phyloP scores from a whole-genome alignment of 106 monocot genomes.

The Dendrobium nobile region DNA sequence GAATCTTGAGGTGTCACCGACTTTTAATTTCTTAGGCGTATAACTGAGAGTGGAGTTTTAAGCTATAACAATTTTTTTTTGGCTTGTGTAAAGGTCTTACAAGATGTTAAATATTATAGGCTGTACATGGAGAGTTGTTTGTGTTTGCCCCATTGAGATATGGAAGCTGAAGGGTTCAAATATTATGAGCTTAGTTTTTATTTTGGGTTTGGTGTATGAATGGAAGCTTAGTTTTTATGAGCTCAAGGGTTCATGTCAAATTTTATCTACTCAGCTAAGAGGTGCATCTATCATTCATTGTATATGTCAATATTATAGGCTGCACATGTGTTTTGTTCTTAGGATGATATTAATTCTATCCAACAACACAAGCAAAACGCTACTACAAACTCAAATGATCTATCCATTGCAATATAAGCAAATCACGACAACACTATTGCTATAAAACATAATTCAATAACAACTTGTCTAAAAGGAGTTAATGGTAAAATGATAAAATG shows the following conservation, averaged over 20 bases:
- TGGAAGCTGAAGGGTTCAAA: too few relatives aligned
- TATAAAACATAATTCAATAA: neutral
- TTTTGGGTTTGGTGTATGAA: too few relatives aligned
- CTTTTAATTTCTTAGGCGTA: neutral
- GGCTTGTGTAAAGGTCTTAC: neutral
- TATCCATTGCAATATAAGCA: neutral
- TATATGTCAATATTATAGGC: too few relatives aligned
- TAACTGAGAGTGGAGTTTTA: neutral
- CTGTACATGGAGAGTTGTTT: too few relatives aligned
- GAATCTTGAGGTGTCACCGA: neutral
- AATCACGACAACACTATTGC: neutral
- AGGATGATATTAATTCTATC: slow-evolving; percentile 6
- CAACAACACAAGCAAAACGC: neutral
- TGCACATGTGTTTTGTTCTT: neutral
- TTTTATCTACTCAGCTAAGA: too few relatives aligned
- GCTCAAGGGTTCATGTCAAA: too few relatives aligned
- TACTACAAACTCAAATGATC: neutral
- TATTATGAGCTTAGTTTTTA: too few relatives aligned
- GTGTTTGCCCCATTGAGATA: too few relatives aligned
- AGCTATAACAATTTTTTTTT: neutral
- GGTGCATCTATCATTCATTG: too few relatives aligned
- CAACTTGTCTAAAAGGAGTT: neutral
- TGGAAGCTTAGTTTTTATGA: too few relatives aligned
- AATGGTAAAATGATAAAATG: slow-evolving; percentile 20
- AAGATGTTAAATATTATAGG: neutral